Percentiles rank a stretch among this genome's conserved stretches.
Evolutionary conservation across 768 basidiomycete genomes (phyloP).

Genomic region (Serendipita vermifera): DNA sequence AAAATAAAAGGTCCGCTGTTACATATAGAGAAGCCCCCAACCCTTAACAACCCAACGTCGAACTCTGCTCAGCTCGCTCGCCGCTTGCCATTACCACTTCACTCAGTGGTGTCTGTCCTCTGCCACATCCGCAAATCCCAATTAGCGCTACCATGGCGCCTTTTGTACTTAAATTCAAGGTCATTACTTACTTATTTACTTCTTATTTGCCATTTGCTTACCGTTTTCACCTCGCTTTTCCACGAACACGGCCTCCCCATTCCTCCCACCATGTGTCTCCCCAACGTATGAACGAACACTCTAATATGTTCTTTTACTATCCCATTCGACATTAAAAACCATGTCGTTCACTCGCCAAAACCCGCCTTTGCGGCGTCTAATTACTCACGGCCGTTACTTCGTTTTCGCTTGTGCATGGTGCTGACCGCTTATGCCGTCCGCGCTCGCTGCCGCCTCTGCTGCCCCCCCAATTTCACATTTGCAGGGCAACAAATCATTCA

Average conservation of each 20-base stretch:
- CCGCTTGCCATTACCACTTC: too few species aligned
- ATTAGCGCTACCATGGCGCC: conserved; percentile 14
- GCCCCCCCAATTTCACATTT: not conserved
- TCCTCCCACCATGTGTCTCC: not conserved
- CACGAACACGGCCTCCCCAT: not conserved
- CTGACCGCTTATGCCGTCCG: not conserved
- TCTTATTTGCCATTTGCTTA: not conserved
- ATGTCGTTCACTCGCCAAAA: not conserved
- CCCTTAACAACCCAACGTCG: too few species aligned
- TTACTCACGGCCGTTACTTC: not conserved
- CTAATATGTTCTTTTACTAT: not conserved
- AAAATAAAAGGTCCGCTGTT: too few species aligned
- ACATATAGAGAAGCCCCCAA: too few species aligned
- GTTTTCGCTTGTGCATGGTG: not conserved
- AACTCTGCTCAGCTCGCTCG: too few species aligned
- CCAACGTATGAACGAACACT: not conserved
- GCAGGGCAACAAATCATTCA: conserved; percentile 88
- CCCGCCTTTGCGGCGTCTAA: not conserved
- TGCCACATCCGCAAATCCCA: too few species aligned
- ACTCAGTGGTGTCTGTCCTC: too few species aligned
- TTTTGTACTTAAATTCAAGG: conserved; percentile 25
- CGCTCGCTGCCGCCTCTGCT: not conserved
- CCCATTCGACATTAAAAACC: not conserved
- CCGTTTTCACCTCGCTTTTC: not conserved
- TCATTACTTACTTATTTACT: conserved; percentile 8